phyloP scores from a whole-genome alignment of 1,284 basidiomycete species.

The Ganoderma sinense region DNA sequence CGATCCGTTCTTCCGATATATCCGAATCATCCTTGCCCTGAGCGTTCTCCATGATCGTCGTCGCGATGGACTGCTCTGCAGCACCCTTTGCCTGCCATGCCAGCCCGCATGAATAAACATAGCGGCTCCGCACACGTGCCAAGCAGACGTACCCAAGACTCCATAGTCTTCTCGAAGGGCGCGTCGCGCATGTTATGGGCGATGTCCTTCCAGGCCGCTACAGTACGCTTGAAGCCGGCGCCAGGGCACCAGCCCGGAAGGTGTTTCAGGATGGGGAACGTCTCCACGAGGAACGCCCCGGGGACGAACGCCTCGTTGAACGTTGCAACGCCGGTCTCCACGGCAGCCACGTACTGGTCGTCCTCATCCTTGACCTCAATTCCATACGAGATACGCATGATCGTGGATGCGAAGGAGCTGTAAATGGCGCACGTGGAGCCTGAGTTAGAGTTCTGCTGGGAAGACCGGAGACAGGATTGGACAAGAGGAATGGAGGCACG shows the following conservation, averaged over 20 bases:
- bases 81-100: conserved; percentile 17
- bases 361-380: conserved; percentile 8
- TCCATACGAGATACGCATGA: conserved; percentile 12
- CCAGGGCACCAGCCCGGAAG: conserved; percentile 5
- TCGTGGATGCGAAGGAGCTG: conserved; percentile 12
- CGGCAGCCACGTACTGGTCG: conserved; percentile 9
- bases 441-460: neutral
- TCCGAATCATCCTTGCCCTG: conserved; percentile 13
- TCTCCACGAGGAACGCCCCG: conserved; percentile 11
- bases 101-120: neutral
- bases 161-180: conserved; percentile 10
- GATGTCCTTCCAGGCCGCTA: neutral
- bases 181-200: conserved; percentile 1
- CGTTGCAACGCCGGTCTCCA: neutral
- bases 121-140: too few species aligned
- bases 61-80: conserved; percentile 20
- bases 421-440: neutral
- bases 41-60: conserved; percentile 18
- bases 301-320: conserved; percentile 9
- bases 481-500: neutral
- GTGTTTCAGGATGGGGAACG: conserved; percentile 4
- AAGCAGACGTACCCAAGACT: conserved; percentile 3
- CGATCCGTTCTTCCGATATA: conserved; percentile 14
- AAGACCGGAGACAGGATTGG: neutral
- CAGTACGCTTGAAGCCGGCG: conserved; percentile 10